A percentile compares a stretch with the other conserved stretches of the same genome.
phyloP scores from a whole-genome alignment of 306 rosid species.

The Comarum palustre region DNA sequence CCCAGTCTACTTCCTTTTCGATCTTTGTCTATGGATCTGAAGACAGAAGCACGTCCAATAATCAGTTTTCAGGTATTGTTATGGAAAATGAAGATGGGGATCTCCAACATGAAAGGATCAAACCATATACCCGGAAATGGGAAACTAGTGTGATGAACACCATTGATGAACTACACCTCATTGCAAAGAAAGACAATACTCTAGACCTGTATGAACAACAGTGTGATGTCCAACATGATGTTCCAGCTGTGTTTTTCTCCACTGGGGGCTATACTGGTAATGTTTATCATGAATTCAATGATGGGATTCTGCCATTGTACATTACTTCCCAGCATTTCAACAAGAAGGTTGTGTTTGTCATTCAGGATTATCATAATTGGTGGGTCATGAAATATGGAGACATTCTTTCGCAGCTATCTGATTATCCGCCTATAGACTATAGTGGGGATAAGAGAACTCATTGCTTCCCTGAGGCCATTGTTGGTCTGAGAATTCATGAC shows the following conservation, averaged over 20 bases:
- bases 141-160: slow-evolving; percentile 74
- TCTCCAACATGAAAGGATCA: slow-evolving; percentile 60
- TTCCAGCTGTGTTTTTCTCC: slow-evolving; percentile 88
- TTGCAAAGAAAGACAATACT: slow-evolving; percentile 41
- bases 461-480: slow-evolving; percentile 81
- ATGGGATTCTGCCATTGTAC: slow-evolving; percentile 79
- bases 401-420: slow-evolving; percentile 67
- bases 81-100: slow-evolving; percentile 20
- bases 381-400: slow-evolving; percentile 83
- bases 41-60: slow-evolving; percentile 17
- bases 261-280: slow-evolving; percentile 98
- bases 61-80: slow-evolving; percentile 15
- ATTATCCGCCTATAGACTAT: slow-evolving; percentile 58
- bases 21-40: slow-evolving; percentile 56
- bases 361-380: slow-evolving; percentile 83
- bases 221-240: slow-evolving; percentile 72
- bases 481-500: slow-evolving; percentile 81
- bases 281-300: slow-evolving; percentile 92
- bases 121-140: slow-evolving; percentile 93
- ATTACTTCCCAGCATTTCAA: slow-evolving; percentile 77
- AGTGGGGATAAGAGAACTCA: slow-evolving; percentile 59
- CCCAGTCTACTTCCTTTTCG: slow-evolving; percentile 60
- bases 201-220: slow-evolving; percentile 15
- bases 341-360: slow-evolving; percentile 81
- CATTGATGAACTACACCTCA: slow-evolving; percentile 60